Evolutionary conservation across 768 basidiomycete genomes (phyloP), one percentile per base, ranked within the genome.

Genomic region (Boletus fagicola): DNA sequence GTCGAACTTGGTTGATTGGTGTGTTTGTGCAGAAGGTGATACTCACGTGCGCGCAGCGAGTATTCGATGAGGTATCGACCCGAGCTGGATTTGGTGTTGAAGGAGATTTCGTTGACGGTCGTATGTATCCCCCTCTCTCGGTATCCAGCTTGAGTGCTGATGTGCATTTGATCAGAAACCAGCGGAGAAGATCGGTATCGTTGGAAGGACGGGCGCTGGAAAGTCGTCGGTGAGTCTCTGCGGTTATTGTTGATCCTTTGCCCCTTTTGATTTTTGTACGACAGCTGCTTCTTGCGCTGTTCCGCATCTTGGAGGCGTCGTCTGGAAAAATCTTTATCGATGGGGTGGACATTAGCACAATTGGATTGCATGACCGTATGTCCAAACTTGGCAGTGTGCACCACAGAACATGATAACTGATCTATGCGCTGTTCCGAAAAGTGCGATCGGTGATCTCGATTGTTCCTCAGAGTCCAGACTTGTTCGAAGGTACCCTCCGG

Each of bases 111-210:
- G 13, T 71, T 98, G 58, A 79, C 71, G 9, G 85, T 94, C 63
- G 88, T 89, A 61, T 54, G 81, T 58, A 9, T 6, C 22, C 11
- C 40, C 16, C 13, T 28, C 4, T 28, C 2, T 11, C 1, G 35
- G 3, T 62, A n/a, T 13, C 1, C 35, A 12, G 13, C 16, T 39
- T 38, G 52, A 7, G 16, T 24, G 11, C 47, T 61, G 33, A 70
- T 49, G 57, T 54, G 18, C 7, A n/a, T 11, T 22, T 45, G n/a
- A n/a, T 39, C 33, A 90, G 88, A 77, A 83, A 64, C 77, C 89
- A 0, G 83, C 80, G 46, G 90, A 95, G 69, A 96, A 94, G 72
- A 83, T 96, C 45, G 96, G 96, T n/a, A 85, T 97, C 5, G 83
- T 87, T 70, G 91, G 90, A 4, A 72, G 90, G 59, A 96, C 94